Base-by-base conservation (phyloP, 2,329 filamentous ascomycete genomes). In the Diaporthe ilicicola region DNA sequence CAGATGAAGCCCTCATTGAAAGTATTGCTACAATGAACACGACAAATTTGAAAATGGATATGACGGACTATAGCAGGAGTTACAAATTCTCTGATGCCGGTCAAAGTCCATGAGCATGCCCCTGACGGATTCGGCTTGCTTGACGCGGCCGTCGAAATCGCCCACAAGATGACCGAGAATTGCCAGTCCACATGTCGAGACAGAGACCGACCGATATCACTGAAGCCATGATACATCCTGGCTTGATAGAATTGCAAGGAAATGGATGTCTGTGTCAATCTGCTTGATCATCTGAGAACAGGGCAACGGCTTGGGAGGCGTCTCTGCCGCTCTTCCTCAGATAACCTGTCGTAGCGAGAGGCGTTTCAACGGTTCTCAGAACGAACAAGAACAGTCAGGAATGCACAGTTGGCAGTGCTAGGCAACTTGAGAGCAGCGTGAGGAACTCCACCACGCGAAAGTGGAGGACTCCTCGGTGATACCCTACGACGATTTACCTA, bases 21-120 rank as follows among this genome's bases (percentile, higher is more conserved):
- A 97, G 95, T 78, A 92, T 89, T 61, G 93, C 94, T 0, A 83
- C 89, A 19, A 79, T 97, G 5, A 85, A 89, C 48, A 92, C 90
- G 0, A 97, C 76, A 91, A 95, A 74, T 84, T 90, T 97, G 69
- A 88, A 97, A 94, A 87, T 91, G 61, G 91, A 95, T 51, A 83
- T 96, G 4, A 90, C 92, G 75, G 15, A 22, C 7, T 29, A 19
- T 17, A 22, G 6, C 19, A 34, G 42, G 19, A 48, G n/a, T 22
- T 19, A 19, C n/a, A 8, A 34, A 84, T 82, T 53, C 80, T 88
- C 13, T 83, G 88, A 34, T n/a, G n/a, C n/a, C n/a, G n/a, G n/a
- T n/a, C n/a, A n/a, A n/a, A n/a, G n/a, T n/a, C n/a, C n/a, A n/a
- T n/a, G n/a, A n/a, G n/a, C n/a, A n/a, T n/a, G n/a, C n/a, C n/a